Percentiles rank a stretch among this genome's conserved stretches.
Conservation (phyloP, 495 filamentous ascomycete genomes). For the Oidiodendron maius region DNA sequence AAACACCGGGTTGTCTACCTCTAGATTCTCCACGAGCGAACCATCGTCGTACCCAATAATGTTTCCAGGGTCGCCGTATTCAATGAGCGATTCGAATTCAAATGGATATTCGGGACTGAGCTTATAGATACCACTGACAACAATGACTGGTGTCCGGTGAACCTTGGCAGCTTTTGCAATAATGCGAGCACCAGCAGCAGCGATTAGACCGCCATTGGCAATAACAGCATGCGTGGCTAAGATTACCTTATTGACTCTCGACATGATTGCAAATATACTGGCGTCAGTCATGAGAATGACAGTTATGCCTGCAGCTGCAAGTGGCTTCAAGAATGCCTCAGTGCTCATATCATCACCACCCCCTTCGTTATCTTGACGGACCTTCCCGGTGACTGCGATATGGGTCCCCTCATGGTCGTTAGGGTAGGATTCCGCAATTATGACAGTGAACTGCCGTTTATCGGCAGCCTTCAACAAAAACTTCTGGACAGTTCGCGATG, state of each 20-base stretch:
- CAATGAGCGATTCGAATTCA: slow-evolving; percentile 68
- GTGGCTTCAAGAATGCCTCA: slow-evolving; percentile 62
- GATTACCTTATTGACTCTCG: slow-evolving; percentile 89
- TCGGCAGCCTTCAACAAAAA: slow-evolving; percentile 79
- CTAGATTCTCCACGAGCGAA: slow-evolving; percentile 64
- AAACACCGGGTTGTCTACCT: slow-evolving; percentile 72
- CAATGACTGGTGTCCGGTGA: slow-evolving; percentile 75
- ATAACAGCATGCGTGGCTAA: slow-evolving; percentile 79
- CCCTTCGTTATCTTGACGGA: slow-evolving; percentile 12
- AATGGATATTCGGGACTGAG: slow-evolving; percentile 83
- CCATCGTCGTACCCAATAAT: slow-evolving; percentile 71
- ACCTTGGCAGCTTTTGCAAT: slow-evolving; percentile 79
- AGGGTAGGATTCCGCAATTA: slow-evolving; percentile 68
- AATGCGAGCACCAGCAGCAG: slow-evolving; percentile 67
- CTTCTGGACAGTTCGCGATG: slow-evolving; percentile 74
- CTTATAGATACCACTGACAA: slow-evolving; percentile 82
- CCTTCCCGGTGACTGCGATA: slow-evolving; percentile 49
- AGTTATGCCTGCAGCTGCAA: slow-evolving; percentile 69
- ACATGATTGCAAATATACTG: slow-evolving; percentile 85
- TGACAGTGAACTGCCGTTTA: slow-evolving; percentile 82
- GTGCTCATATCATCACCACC: slow-evolving; percentile 44
- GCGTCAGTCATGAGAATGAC: slow-evolving; percentile 79
- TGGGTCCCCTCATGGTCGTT: slow-evolving; percentile 61
- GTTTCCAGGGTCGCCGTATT: slow-evolving; percentile 71
- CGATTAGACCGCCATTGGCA: slow-evolving; percentile 77